These are phyloP conservation scores for Exutisphaerella laricina DNA, from an alignment of 2,329 filamentous ascomycete species.

Conservation along the genomic window DNA sequence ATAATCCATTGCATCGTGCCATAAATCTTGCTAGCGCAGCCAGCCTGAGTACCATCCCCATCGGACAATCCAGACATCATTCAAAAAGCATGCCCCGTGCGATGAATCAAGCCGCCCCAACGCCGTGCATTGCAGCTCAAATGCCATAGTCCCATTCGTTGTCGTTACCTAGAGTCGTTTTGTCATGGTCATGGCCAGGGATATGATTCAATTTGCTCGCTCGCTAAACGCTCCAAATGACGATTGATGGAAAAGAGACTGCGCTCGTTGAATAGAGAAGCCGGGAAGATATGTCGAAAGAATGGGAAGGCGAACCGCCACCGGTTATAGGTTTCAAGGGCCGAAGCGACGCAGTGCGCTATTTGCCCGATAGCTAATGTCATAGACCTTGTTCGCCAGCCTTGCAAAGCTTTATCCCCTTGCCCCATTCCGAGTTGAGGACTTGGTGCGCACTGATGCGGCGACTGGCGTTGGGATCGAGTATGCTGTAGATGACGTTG, in stretches of 20 bases:
- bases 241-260: background rate
- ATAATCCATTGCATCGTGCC: too few species aligned
- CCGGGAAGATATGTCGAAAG: constrained; percentile 1
- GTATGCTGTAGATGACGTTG: constrained; percentile 97
- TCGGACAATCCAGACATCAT: too few species aligned
- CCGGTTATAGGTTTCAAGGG: constrained; percentile 7
- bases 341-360: constrained; percentile 14
- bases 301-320: constrained; percentile 4
- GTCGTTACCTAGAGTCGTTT: background rate
- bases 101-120: too few species aligned
- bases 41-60: too few species aligned
- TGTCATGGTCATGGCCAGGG: constrained; percentile 2
- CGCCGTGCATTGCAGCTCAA: background rate
- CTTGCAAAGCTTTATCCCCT: constrained; percentile 94
- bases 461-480: constrained; percentile 87
- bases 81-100: too few species aligned
- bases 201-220: constrained; percentile 5
- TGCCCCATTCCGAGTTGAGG: constrained; percentile 96
- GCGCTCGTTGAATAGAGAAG: constrained; percentile 1
- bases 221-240: constrained; percentile 10
- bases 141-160: background rate
- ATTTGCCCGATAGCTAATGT: constrained; percentile 28
- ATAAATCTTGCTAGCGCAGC: too few species aligned
- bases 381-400: constrained; percentile 93
- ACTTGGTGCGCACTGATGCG: constrained; percentile 95